A percentile compares a stretch with the other conserved stretches of the same genome.
phyloP scores from a whole-genome alignment of 2,329 filamentous ascomycete genomes.

The Canariomyces notabilis region DNA sequence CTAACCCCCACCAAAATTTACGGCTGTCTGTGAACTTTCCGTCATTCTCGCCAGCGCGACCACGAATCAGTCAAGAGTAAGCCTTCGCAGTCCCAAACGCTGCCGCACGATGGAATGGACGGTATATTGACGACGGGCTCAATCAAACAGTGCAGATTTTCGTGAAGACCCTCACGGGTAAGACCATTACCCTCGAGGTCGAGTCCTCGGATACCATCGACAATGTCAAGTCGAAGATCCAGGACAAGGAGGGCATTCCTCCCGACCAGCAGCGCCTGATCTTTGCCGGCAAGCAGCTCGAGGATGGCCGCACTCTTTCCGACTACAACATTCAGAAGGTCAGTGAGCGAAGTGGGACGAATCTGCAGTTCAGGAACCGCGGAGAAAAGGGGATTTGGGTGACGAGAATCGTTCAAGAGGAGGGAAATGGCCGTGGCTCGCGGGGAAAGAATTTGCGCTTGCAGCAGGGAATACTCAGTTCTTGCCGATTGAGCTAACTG shows the following conservation, averaged over 20 bases:
- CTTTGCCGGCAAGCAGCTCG: conserved; percentile 98
- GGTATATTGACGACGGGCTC: conserved; percentile 23
- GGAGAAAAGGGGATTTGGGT: conserved; percentile 1
- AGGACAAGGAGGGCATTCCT: conserved; percentile 98
- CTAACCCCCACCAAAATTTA: conserved; percentile 40
- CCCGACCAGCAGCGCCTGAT: conserved; percentile 98
- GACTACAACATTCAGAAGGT: conserved; percentile 99
- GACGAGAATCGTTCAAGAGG: conserved; percentile 6
- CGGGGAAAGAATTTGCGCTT: background rate
- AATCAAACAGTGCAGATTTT: conserved; percentile 58
- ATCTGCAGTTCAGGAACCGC: conserved; percentile 5
- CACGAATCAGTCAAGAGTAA: conserved; percentile 56
- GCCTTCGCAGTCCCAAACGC: conserved; percentile 28
- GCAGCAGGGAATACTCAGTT: background rate
- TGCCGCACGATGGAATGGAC: conserved; percentile 19
- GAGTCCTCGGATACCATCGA: conserved; percentile 99
- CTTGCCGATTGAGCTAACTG: conserved; percentile 13
- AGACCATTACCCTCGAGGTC: conserved; percentile 99
- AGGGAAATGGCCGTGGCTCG: background rate
- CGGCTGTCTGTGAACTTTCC: conserved; percentile 30
- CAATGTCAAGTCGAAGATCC: conserved; percentile 99
- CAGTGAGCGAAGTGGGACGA: conserved; percentile 31
- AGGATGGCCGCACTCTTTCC: conserved; percentile 93
- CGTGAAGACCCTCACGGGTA: conserved; percentile 99
- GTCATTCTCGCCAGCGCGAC: conserved; percentile 33